Evolutionary conservation across 1,284 basidiomycete genomes (phyloP), one percentile per base, ranked within the genome.

Genomic region (Puccinia novopanici): DNA sequence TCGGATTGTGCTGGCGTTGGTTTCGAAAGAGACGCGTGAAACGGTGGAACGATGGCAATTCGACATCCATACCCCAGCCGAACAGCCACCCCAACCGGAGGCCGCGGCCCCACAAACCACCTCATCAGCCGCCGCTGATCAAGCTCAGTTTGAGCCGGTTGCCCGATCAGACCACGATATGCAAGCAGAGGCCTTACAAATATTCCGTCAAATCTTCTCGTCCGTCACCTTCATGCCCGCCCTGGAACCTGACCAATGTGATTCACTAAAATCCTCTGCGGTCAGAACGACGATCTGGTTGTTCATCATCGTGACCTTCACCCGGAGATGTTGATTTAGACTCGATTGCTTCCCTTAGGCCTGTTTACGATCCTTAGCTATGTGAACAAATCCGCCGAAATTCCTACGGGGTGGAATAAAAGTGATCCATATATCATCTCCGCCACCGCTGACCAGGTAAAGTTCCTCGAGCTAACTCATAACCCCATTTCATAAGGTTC

Each of bases 31-130:
- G 84, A 92, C 93, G 22, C 90, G 93, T 67, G 91, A 92, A 81
- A 93, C 95, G 0, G 89, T 98, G 71, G 97, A 99, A 86, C 89
- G 97, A 82, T 99, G 97, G 97, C 95, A 98, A 79, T 99, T 99
- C 86, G 95, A 99, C 87, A 90, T 99, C 84, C 92, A 95, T 84
- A 89, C 95, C 67, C 48, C 67, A 3, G 30, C 57, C 40, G 42
- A 70, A 42, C 37, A 71, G 70, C 24, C 67, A 19, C 24, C 57
- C 13, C 71, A 52, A n/a, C n/a, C n/a, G 9, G 40, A 45, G 17
- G 40, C 37, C 63, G 50, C n/a, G 15, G 22, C 27, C 15, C 74
- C 30, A 54, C 13, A 40, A 57, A 30, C 13, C n/a, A 15, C 45
- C 8, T 55, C 55, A 22, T 30, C 50, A 1, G 12, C 63, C 27